Evolutionary conservation across 2,329 filamentous ascomycete genomes (phyloP), one percentile per base, ranked within the genome.

Genomic region (Fusarium sp.): DNA sequence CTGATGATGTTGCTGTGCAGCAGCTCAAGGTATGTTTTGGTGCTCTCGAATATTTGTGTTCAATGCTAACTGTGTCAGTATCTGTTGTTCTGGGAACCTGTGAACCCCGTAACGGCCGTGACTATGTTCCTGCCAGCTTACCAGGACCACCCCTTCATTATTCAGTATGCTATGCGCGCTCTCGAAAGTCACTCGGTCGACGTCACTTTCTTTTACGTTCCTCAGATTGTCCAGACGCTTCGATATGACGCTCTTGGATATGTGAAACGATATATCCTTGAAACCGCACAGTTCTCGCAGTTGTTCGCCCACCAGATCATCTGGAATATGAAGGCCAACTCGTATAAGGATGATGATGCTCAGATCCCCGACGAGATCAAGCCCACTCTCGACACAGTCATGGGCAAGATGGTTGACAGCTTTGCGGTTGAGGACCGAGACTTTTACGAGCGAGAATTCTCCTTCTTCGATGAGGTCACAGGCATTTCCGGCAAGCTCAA

Each of bases 251-350:
- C 88, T 12, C 86, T 99, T 27, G 96, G 96, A 60, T 99, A 99
- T 77, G 95, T 98, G 3, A 94, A 98, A 80, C 89, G 95, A 46
- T 99, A 98, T 77, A 98, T 99, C 59, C 87, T 98, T 15, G 96
- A 99, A 82, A 98, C 97, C 1, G 96, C 95, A 1, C 95, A 97
- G 75, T 95, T 97, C 77, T 98, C 96, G n/a, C 96, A 98, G 80
- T 84, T 98, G 9, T 99, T 99, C 80, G 95, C 97, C 3, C 97
- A 99, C 79, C 96, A 99, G 76, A 98, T 99, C 72, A 99, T 99
- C 78, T 99, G 97, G 96, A 99, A 99, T 79, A 99, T 99, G 92
- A 99, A 98, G 80, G 96, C 96, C 34, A 99, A 99, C 79, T 93
- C 95, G 1, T 99, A 93, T 86, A 99, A 98, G 80, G 97, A 99